Evolutionary conservation across 2,329 filamentous ascomycete species (phyloP), one percentile per base, ranked within the genome.

Genomic region (Capronia americana): DNA sequence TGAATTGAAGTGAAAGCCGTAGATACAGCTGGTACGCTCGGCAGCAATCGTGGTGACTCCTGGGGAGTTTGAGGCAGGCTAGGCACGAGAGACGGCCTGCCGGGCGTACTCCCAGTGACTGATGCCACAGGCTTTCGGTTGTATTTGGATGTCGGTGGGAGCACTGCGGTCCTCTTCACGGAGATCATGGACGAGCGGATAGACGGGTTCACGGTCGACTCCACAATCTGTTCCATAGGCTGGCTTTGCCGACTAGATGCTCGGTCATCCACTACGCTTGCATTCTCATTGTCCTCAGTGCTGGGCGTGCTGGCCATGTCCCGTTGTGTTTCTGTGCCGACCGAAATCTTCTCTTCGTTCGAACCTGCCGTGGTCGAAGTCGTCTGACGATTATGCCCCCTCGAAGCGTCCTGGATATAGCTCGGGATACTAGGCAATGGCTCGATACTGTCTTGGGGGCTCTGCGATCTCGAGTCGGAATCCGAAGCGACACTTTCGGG

Each of bases 111-210:
- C 2, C 20, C 14, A 14, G 65, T 53, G 11, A 67, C 60, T 10
- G 65, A 64, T 23, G 58, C 28, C 54, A 71, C 64, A 17, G 64
- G 64, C 55, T 73, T 73, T 28, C 70, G 66, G 51, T 72, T 73
- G 62, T 71, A 73, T 62, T 69, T 72, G 23, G 71, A 73, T 0
- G 71, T 73, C 5, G 71, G 71, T 17, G 69, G 68, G 26, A 66
- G 59, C 10, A 70, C 58, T 30, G 51, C 50, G 32, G 41, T 64
- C 28, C 51, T 67, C 34, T 65, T 58, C 11, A 60, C 34, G 4
- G 71, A 72, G 10, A 58, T 56, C 54, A 68, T 69, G 2, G 70
- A 71, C 28, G 70, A 70, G 4, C 65, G 63, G 12, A 69, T 57
- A 6, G 68, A 70, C 24, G 56, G 30, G 46, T 61, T 61, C 14